Evolutionary conservation across 1,284 basidiomycete genomes (phyloP), one percentile per base, ranked within the genome.

Genomic region (Hymenochaete sp.): DNA sequence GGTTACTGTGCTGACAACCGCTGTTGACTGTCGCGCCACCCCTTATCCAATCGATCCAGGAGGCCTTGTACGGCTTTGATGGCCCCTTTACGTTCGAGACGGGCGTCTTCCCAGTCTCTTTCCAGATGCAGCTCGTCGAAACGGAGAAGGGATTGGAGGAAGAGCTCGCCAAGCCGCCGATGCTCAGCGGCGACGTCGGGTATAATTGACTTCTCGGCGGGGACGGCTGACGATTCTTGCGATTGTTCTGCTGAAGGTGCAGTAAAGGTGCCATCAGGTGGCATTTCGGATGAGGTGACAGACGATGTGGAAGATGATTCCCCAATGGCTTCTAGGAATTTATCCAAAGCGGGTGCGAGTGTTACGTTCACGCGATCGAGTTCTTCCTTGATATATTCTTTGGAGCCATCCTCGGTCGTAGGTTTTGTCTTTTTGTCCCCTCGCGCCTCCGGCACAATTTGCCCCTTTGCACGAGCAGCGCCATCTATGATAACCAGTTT

Each of bases 91-190:
- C 87, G 68, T 57, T 82, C 74, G 50, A 66, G 64, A 51, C 88
- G 68, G 14, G 86, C 87, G 3, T 76, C 68, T 14, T 75, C 71
- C 82, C 85, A 90, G 42, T 76, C 71, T 26, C 74, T 70, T 41
- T 84, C 78, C 21, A 80, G 67, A 25, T 65, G 63, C 56, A 90
- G 70, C 42, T 79, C 79, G 56, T 92, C 88, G 22, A 92, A 66
- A 32, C 83, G 73, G 6, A 92, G 70, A 19, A 92, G 67, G 11
- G 75, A 71, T 60, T 91, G 88, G 21, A 91, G 67, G 21, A 92
- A 68, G 43, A 85, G 62, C 61, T 88, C 85, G 16, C 73, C 78
- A 37, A 88, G 62, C 8, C 81, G 71, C 9, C 65, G 59, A 53
- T 83, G 80, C 51, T 83, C 79, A 41, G 47, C 49, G 43, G 53